Percentiles rank a stretch among this genome's conserved stretches.
Evolutionary conservation across 2,329 filamentous ascomycete species (phyloP).

Genomic region (Colletotrichum sp.): DNA sequence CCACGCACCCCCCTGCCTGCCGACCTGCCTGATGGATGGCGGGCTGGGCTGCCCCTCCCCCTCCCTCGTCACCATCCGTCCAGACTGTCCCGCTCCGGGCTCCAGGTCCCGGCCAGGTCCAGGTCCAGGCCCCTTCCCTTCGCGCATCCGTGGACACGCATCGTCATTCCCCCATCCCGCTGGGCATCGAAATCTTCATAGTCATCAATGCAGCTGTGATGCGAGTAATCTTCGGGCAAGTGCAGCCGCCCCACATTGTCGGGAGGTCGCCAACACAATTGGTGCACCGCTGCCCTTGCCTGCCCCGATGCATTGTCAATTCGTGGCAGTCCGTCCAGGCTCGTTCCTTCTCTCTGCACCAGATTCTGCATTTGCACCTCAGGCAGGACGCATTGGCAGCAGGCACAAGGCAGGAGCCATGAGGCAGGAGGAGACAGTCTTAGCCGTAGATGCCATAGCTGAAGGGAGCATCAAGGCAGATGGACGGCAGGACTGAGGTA

Average conservation of each 20-base stretch:
- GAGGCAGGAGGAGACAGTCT: neutral
- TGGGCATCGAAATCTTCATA: neutral
- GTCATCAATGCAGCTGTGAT: neutral
- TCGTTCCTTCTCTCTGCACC: neutral
- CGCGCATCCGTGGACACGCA: neutral
- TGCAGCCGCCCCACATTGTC: neutral
- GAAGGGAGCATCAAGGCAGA: neutral
- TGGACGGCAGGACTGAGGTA: neutral
- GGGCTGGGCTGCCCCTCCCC: neutral
- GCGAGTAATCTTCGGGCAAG: conserved; percentile 8
- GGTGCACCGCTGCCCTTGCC: neutral
- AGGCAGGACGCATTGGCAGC: neutral
- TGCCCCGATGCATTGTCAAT: neutral
- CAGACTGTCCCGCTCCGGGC: neutral
- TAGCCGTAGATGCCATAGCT: neutral
- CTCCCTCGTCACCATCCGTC: neutral
- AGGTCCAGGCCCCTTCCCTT: neutral
- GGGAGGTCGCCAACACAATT: neutral
- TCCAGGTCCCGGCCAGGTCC: neutral
- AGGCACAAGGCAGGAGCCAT: neutral
- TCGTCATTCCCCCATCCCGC: neutral
- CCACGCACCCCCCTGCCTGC: neutral
- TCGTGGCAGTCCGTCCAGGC: neutral
- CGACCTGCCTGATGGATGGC: neutral
- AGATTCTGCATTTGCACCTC: neutral